A percentile compares a stretch with the other conserved stretches of the same genome.
Evolutionary conservation across 1,284 basidiomycete genomes (phyloP).

Genomic region (Hymenochaete sp.): DNA sequence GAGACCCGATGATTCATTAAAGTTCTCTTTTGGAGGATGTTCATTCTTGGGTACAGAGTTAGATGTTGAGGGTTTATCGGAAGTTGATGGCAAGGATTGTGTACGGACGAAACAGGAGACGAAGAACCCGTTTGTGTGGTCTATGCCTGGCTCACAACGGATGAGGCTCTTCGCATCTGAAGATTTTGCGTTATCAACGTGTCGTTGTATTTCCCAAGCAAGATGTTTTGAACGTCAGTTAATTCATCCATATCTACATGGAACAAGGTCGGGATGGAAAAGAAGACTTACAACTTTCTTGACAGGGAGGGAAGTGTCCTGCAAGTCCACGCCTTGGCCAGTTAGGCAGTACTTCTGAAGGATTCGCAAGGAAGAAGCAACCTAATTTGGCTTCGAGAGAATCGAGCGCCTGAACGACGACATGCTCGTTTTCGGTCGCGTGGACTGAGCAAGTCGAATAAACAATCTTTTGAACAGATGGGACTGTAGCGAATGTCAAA

Average conservation of each 20-base stretch:
- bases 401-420: slow-evolving; percentile 63
- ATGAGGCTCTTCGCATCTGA: slow-evolving; percentile 62
- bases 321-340: slow-evolving; percentile 74
- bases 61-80: too few species aligned
- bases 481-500: slow-evolving; percentile 37
- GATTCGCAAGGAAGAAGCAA: slow-evolving; percentile 61
- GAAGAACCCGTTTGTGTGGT: slow-evolving; percentile 92
- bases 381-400: slow-evolving; percentile 55
- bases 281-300: slow-evolving; percentile 29
- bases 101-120: slow-evolving; percentile 72
- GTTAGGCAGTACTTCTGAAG: slow-evolving; percentile 55
- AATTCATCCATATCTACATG: not conserved
- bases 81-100: too few species aligned
- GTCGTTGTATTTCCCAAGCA: not conserved
- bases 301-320: slow-evolving; percentile 44
- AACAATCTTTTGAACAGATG: slow-evolving; percentile 61
- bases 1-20: too few species aligned
- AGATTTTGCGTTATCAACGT: not conserved
- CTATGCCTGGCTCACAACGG: slow-evolving; percentile 79
- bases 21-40: too few species aligned
- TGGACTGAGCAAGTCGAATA: slow-evolving; percentile 97
- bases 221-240: not conserved
- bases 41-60: too few species aligned
- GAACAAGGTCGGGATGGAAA: not conserved
- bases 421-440: slow-evolving; percentile 83